These are phyloP conservation scores for Clonostachys chloroleuca DNA, from an alignment of 2,329 filamentous ascomycete species.

Conservation along the genomic window DNA sequence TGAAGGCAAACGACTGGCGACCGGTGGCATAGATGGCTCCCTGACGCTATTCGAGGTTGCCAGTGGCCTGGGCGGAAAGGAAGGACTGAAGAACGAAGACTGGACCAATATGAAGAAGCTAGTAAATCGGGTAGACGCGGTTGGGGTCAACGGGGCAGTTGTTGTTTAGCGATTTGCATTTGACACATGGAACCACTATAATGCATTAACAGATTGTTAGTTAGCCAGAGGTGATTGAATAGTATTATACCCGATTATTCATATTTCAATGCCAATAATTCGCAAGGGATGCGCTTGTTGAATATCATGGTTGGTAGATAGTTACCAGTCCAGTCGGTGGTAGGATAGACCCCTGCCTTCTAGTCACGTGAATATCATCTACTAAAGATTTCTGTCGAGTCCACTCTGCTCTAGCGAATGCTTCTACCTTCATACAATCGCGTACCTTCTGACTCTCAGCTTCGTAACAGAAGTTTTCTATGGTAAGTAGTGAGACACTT, in stretches of 20 bases:
- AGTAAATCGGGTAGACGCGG: conserved; percentile 68
- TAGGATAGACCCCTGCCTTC: too few relatives aligned
- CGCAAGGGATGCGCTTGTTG: too few relatives aligned
- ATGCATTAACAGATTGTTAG: too few relatives aligned
- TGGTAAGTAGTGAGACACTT: not conserved
- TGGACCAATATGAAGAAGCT: conserved; percentile 93
- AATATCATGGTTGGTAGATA: too few relatives aligned
- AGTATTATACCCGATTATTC: conserved; percentile 1
- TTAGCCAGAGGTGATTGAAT: too few relatives aligned
- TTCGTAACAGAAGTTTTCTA: not conserved
- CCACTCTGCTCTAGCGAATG: too few relatives aligned
- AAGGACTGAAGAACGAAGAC: conserved; percentile 79
- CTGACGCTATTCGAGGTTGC: conserved; percentile 93
- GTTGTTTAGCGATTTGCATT: conserved; percentile 19
- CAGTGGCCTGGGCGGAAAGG: conserved; percentile 75
- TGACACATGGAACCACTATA: not conserved
- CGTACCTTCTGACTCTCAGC: too few relatives aligned
- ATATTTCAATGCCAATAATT: not conserved
- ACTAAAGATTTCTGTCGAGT: too few relatives aligned
- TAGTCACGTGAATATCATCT: too few relatives aligned
- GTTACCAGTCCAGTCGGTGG: too few relatives aligned
- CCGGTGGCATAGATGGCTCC: conserved; percentile 86
- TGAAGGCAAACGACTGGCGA: conserved; percentile 82
- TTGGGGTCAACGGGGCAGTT: conserved; percentile 43
- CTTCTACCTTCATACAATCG: too few relatives aligned